Base-by-base conservation (phyloP, 1,284 basidiomycete species). In the Cryptococcus hybrid region DNA sequence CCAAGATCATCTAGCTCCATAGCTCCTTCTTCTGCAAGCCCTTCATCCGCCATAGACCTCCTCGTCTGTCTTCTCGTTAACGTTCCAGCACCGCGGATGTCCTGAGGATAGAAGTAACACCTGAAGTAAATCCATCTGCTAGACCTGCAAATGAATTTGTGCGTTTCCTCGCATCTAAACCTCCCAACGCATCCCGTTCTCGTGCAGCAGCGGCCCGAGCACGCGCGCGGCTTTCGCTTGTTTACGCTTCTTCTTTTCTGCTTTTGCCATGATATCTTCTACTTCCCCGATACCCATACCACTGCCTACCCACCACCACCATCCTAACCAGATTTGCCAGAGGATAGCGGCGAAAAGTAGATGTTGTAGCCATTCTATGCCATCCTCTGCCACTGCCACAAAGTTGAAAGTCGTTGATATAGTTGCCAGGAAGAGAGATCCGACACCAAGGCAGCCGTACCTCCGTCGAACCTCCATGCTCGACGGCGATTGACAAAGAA, bases 231-330 rank as follows among this genome's bases (percentile, higher is more conserved):
- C 53, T 54, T 65, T 67, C 3, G 64, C 71, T 1, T 64, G 57
- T 61, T 70, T 71, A 11, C 71, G 67, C 43, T 73, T 73, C 60
- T 71, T 74, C 35, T 68, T 62, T 51, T 76, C 64, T 24, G 71
- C 66, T 47, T 74, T 63, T 61, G 74, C 69, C 69, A 78, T 74
- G 35, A 79, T 72, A 57, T 78, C 76, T 70, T 79, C 77, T 47
- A 79, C 78, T 56, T 78, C 76, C 13, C 74, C 74, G 13, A 86
- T 81, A 72, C 84, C 80, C 86, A 89, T 83, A 58, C 92, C 92
- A 1, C 90, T 87, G 13, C 93, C 93, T 18, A 94, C 92, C 92
- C 92, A 97, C 92, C 92, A 94, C 92, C 92, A 94, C 89, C 90
- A 95, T 0, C 90, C 90, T 51, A 82, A 61, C 79, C 74, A 81